Evolutionary conservation across 352 stramenopile species (phyloP), one percentile per base, ranked within the genome.

Genomic region (Phytophthora pinifolia): DNA sequence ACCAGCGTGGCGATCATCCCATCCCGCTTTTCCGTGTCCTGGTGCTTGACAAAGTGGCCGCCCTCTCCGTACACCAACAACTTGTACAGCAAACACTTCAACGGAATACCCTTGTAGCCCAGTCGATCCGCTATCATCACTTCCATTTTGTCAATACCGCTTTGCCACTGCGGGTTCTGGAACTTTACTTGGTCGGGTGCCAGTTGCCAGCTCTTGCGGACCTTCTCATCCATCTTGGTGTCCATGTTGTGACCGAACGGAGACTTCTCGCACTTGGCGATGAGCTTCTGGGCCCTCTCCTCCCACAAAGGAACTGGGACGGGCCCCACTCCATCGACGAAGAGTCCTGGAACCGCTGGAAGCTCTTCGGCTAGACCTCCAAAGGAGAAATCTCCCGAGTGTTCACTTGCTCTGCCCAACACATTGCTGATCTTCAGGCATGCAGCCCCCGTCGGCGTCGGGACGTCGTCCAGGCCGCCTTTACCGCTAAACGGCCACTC

Each of bases 1-100:
- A 79, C 47, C 2, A 83, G 49, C 10, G 70, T 78, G 1, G 63
- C 67, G 39, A 78, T 74, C 73, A 76, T 78, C 22, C 67, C 67
- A 9, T 50, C 54, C 45, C 80, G 49, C 35, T 80, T 79, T 57
- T 83, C 73, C 15, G 66, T 79, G 46, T 81, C 70, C 34, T 70
- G 59, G 45, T 83, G 70, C 25, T 54, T 57, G 2, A 61, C 36
- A 45, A 74, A 76, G 39, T 77, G 70, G 39, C 67, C 60, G 9
- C 57, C 69, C 12, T 56, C 10, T 35, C 63, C 73, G 32, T 79
- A 80, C 29, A 80, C 39, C 33, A 80, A 31, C 51, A 80, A 25
- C 64, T 83, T 80, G 64, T 77, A 75, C 47, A 51, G 54, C 33
- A 42, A 7, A n/a, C 66, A 61, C 14, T 38, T 27, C 12, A 61